Conservation (phyloP, 1,284 basidiomycete genomes). For the Sphaerobolus stellatus region DNA sequence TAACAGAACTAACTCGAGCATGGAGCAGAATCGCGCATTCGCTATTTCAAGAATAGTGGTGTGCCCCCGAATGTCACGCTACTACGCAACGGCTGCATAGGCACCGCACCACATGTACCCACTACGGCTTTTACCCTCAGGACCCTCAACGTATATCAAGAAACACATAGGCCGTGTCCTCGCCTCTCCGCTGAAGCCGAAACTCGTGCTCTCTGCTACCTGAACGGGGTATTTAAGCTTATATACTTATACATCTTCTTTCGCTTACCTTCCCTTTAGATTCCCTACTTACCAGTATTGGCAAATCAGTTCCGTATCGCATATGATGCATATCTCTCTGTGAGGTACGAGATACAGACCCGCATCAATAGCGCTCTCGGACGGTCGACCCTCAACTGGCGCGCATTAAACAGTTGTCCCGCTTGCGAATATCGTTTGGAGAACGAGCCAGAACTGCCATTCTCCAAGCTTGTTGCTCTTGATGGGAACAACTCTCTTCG, state of each 20-base stretch:
- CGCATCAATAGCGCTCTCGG: constrained; percentile 14
- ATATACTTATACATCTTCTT: not conserved
- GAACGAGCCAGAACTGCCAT: constrained; percentile 21
- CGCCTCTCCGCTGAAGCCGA: constrained; percentile 36
- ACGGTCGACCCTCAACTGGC: constrained; percentile 20
- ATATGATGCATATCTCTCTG: constrained; percentile 27
- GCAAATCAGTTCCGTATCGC: constrained; percentile 20
- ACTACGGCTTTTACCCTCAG: constrained; percentile 27
- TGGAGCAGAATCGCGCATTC: not conserved
- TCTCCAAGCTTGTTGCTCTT: constrained; percentile 20
- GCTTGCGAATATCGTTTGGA: constrained; percentile 26
- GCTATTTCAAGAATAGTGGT: constrained; percentile 3
- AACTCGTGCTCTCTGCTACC: constrained; percentile 32
- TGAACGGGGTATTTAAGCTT: constrained; percentile 27
- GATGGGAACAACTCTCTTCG: constrained; percentile 31
- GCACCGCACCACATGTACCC: constrained; percentile 17
- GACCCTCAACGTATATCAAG: constrained; percentile 31
- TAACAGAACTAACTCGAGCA: not conserved
- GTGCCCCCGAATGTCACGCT: constrained; percentile 17
- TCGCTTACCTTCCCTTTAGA: constrained; percentile 13
- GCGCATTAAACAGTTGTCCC: constrained; percentile 26
- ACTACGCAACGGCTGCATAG: too few relatives aligned
- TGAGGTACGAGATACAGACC: constrained; percentile 15
- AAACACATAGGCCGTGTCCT: constrained; percentile 22
- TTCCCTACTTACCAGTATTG: constrained; percentile 23